Percentiles rank a stretch among this genome's conserved stretches.
Evolutionary conservation across 2,329 filamentous ascomycete species (phyloP).

Genomic region (Exserohilum rostratum): DNA sequence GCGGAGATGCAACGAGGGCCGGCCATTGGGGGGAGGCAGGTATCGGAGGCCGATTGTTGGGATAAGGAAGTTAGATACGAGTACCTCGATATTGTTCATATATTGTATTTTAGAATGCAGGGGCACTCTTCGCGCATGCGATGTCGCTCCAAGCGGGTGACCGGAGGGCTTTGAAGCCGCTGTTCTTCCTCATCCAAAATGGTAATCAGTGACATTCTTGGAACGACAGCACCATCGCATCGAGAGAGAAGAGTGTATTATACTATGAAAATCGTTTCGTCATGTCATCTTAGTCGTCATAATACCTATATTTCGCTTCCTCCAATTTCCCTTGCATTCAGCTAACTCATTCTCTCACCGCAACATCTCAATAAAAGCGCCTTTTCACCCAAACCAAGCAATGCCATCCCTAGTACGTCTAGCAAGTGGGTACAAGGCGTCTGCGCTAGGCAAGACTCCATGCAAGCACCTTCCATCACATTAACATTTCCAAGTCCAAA

Average conservation of each 20-base stretch:
- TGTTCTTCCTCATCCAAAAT: background rate
- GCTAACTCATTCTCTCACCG: background rate
- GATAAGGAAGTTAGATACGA: background rate
- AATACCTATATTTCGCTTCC: conserved; percentile 9
- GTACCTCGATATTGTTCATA: background rate
- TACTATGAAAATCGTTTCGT: background rate
- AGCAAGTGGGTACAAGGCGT: conserved; percentile 12
- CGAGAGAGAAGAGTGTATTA: background rate
- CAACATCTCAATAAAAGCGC: conserved; percentile 5
- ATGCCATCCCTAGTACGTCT: conserved; percentile 4
- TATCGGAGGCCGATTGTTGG: background rate
- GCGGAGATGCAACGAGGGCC: background rate
- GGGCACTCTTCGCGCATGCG: background rate
- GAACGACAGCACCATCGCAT: background rate
- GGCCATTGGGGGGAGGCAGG: background rate
- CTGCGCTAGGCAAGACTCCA: background rate
- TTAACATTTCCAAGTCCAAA: conserved; percentile 13
- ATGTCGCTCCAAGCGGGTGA: background rate
- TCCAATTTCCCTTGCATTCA: background rate
- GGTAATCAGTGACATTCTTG: too few relatives aligned
- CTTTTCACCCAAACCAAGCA: conserved; percentile 12
- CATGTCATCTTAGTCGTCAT: conserved; percentile 14
- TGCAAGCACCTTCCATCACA: conserved; percentile 8
- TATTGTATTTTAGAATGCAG: background rate
- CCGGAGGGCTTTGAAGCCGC: background rate